These are phyloP conservation scores for Mycena sanguinolenta DNA, from an alignment of 768 basidiomycete species.

Conservation along the genomic window DNA sequence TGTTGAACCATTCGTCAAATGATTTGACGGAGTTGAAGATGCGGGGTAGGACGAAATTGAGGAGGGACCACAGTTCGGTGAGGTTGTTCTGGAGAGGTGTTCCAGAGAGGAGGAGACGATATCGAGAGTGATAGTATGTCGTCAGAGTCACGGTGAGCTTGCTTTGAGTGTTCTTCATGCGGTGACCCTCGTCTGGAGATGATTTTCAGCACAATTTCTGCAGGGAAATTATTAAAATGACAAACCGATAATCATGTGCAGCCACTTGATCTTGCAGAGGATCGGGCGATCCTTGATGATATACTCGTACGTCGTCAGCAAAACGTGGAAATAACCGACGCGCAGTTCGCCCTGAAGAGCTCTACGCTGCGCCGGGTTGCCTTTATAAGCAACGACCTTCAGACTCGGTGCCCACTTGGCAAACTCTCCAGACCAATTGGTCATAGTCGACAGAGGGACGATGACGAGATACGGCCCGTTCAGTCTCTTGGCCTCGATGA, in stretches of 20 bases:
- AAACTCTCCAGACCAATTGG: conserved; percentile 97
- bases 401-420: conserved; percentile 96
- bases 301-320: conserved; percentile 96
- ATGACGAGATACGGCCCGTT: conserved; percentile 97
- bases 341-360: conserved; percentile 84
- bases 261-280: conserved; percentile 92
- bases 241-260: conserved; percentile 96
- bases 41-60: conserved; percentile 95
- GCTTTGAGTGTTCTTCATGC: conserved; percentile 95
- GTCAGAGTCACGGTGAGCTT: conserved; percentile 93
- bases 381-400: conserved; percentile 88
- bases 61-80: conserved; percentile 93
- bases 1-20: conserved; percentile 99
- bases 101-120: conserved; percentile 94
- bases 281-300: conserved; percentile 97
- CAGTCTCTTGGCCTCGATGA: conserved; percentile 91
- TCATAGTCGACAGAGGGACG: conserved; percentile 95
- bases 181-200: conserved; percentile 90
- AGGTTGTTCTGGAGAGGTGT: conserved; percentile 98
- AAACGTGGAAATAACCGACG: conserved; percentile 87
- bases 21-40: conserved; percentile 99
- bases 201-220: background rate
- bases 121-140: conserved; percentile 92
- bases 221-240: background rate
- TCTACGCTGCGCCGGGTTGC: conserved; percentile 87